These are phyloP conservation scores for Didymosphaeria variabile DNA, from an alignment of 2,329 filamentous ascomycete genomes.

Conservation along the genomic window DNA sequence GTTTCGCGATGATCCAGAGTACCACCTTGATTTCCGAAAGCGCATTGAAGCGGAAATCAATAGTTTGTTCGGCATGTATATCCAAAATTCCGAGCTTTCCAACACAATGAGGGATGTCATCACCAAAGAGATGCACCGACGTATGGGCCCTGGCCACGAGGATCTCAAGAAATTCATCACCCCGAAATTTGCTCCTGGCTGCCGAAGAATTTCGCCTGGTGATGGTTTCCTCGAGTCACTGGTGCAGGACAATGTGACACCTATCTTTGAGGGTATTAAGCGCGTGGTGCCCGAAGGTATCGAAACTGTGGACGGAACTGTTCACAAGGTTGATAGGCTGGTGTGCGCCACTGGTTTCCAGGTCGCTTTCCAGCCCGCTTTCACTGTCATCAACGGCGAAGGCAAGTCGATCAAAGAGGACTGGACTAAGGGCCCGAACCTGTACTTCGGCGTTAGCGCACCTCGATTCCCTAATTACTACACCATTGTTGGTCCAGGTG, in stretches of 20 bases:
- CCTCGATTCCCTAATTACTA: conserved; percentile 58
- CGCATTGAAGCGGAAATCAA: conserved; percentile 61
- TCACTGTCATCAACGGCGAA: conserved; percentile 52
- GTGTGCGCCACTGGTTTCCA: conserved; percentile 47
- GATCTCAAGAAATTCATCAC: conserved; percentile 57
- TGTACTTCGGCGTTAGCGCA: conserved; percentile 54
- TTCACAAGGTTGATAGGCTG: conserved; percentile 44
- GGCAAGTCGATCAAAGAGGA: conserved; percentile 50
- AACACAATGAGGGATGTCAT: conserved; percentile 53
- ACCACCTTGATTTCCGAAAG: conserved; percentile 60
- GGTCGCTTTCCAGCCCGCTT: conserved; percentile 54
- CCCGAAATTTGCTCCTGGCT: conserved; percentile 58
- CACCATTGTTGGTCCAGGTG: conserved; percentile 53
- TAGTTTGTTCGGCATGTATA: conserved; percentile 62
- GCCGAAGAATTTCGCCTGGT: conserved; percentile 43
- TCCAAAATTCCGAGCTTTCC: conserved; percentile 57
- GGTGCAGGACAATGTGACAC: conserved; percentile 40
- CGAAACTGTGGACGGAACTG: conserved; percentile 37
- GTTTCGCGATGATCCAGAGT: conserved; percentile 66
- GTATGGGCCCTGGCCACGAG: conserved; percentile 51
- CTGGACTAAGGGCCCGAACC: conserved; percentile 52
- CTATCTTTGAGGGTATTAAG: conserved; percentile 39
- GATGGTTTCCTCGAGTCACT: conserved; percentile 46
- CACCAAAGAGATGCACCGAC: conserved; percentile 53
- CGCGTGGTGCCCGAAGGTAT: conserved; percentile 49